Base-by-base conservation (phyloP, 1,284 basidiomycete genomes). In the Apiotrichum porosum region DNA sequence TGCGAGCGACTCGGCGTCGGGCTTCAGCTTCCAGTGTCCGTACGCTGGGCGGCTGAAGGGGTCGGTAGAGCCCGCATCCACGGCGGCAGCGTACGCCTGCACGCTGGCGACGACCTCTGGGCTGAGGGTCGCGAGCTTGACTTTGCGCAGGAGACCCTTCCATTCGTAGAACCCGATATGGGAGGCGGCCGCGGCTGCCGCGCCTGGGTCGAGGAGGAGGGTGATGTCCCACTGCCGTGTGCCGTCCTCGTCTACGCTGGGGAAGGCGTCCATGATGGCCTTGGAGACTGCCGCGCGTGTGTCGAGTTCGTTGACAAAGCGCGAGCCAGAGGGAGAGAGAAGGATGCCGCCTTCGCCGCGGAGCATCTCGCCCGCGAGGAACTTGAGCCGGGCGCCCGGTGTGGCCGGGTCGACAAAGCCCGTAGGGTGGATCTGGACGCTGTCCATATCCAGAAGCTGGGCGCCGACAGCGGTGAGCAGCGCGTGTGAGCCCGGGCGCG, bases 131-230 rank as follows among this genome's bases (percentile, higher is more conserved):
- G 17, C 3, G 3, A 49, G 26, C 15, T 42, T 42, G 26, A 43
- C 41, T 4, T 26, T 31, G 5, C 21, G 31, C 24, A 53, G 33
- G 6, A 53, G 51, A 9, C 51, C 51, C 44, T 53, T 53, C 43
- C 44, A 53, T 14, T 38, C 47, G 44, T 53, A 53, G 21, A 53
- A 53, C 3, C 32, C 33, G n/a, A 53, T 19, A 22, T 53, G 51
- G 18, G n/a, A 19, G 21, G 30, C 41, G 3, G 51, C 47, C 6
- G 47, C 47, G 4, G 15, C 40, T 14, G 40, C 32, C 3, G 51
- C 44, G 2, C 51, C 51, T 1, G 51, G 44, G 41, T 53, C 51
- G 21, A 53, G 51, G 4, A 53, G 28, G 10, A 53, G 21, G 6
- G 31, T 37, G 23, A 49, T 31, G 33, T 42, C 44, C 51, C 51